These are phyloP conservation scores for Hypholoma fasciculare DNA, from an alignment of 768 basidiomycete genomes.

Conservation along the genomic window DNA sequence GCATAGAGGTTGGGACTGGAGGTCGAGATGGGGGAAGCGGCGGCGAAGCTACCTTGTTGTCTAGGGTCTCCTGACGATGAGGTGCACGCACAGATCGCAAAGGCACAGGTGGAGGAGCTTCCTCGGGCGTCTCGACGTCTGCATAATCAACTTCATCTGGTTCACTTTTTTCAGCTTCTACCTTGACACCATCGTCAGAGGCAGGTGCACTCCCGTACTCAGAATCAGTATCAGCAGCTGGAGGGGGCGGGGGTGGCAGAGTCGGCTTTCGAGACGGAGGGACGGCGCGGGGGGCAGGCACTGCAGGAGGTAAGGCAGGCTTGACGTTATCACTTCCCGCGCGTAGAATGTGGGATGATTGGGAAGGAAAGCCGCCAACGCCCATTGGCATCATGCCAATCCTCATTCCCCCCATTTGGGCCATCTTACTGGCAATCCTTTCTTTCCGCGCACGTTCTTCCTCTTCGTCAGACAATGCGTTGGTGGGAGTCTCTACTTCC, in stretches of 20 bases:
- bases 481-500: constrained; percentile 21
- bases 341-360: constrained; percentile 26
- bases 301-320: neutral
- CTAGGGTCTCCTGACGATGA: constrained; percentile 18
- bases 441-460: constrained; percentile 61
- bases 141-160: constrained; percentile 65
- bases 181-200: constrained; percentile 62
- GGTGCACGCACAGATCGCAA: constrained; percentile 38
- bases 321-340: constrained; percentile 18
- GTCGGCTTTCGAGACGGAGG: constrained; percentile 27
- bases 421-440: constrained; percentile 53
- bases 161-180: constrained; percentile 74
- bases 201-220: constrained; percentile 43
- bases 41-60: constrained; percentile 17
- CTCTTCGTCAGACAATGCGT: constrained; percentile 51
- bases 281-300: constrained; percentile 20
- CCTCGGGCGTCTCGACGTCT: constrained; percentile 50
- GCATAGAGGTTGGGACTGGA: constrained; percentile 40
- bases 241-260: constrained; percentile 19
- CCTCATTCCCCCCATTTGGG: constrained; percentile 57
- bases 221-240: constrained; percentile 34
- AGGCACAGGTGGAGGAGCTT: constrained; percentile 56
- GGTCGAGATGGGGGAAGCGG: constrained; percentile 47
- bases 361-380: constrained; percentile 29
- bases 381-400: constrained; percentile 56